Base-by-base conservation (phyloP, 1,284 basidiomycete species). In the Cutaneotrichosporon arboriforme region DNA sequence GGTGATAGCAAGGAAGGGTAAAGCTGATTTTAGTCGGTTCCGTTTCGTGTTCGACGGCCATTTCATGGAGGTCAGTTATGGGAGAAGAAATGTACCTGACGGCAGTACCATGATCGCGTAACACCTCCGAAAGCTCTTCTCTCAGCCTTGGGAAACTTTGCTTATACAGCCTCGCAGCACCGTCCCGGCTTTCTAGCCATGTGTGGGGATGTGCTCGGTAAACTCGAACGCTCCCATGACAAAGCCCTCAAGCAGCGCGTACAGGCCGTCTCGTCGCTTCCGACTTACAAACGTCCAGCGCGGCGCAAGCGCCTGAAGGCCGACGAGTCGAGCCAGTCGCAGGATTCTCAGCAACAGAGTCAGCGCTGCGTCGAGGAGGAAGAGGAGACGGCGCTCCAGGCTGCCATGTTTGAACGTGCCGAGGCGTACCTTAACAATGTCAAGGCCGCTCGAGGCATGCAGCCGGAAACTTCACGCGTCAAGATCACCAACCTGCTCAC, bases 21-120 rank as follows among this genome's bases (percentile, higher is more conserved):
- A 20, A 15, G 51, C 52, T 59, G 34, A 58, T 41, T 12, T 15
- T 39, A 67, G 66, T 18, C 64, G 63, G 0, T 68, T 66, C 35
- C 64, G 63, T 2, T 55, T 61, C 15, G 54, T 68, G 12, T 66
- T 68, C 37, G 55, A 41, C 8, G 50, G 38, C 49, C 36, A 51
- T n/a, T 51, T 52, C 40, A 17, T 48, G 2, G 18, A 48, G 17
- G 47, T 49, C 4, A 20, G 43, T 15, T 14, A 3, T 10, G 7
- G 10, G 12, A 5, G 5, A 15, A 2, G 31, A 17, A 34, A 17
- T 20, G 12, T 3, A 18, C 4, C 54, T 56, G 17, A 51, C 17
- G 12, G 4, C 45, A 62, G 62, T 57, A 57, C 31, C 49, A 52
- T 2, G 8, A n/a, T 1, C n/a, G 37, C 3, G 42, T 59, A 4